These are phyloP conservation scores for Xylariaceae sp. DNA, from an alignment of 2,329 filamentous ascomycete genomes.

Conservation along the genomic window DNA sequence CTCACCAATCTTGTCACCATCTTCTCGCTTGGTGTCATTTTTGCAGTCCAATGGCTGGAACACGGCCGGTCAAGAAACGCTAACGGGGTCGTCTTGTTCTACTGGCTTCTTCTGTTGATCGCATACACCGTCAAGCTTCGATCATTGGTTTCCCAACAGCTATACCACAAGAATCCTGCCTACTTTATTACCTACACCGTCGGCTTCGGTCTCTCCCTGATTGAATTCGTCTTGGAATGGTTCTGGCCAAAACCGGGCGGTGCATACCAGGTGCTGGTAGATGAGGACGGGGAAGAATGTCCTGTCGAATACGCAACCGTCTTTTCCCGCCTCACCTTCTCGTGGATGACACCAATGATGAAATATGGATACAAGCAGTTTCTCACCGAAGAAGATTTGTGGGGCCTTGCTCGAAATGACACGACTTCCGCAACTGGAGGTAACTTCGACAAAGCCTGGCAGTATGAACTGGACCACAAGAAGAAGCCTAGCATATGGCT, in stretches of 20 bases:
- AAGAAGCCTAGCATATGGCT: constrained; percentile 82
- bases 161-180: constrained; percentile 62
- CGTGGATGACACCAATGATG: constrained; percentile 99
- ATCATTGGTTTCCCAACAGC: constrained; percentile 75
- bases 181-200: constrained; percentile 78
- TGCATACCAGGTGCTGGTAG: constrained; percentile 54
- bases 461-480: constrained; percentile 64
- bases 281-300: constrained; percentile 56
- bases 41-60: constrained; percentile 80
- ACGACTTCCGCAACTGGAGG: constrained; percentile 71
- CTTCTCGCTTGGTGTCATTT: constrained; percentile 70
- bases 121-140: constrained; percentile 79
- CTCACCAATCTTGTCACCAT: constrained; percentile 75
- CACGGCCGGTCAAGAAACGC: constrained; percentile 79
- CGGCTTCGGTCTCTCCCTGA: constrained; percentile 65
- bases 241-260: constrained; percentile 76
- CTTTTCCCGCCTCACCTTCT: constrained; percentile 90
- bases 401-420: constrained; percentile 81
- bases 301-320: constrained; percentile 88
- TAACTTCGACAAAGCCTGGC: constrained; percentile 73
- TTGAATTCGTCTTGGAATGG: constrained; percentile 80
- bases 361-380: constrained; percentile 87
- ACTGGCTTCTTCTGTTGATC: constrained; percentile 85
- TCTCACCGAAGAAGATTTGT: constrained; percentile 91
- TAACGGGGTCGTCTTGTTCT: constrained; percentile 85